A percentile compares a stretch with the other conserved stretches of the same genome.
These are phyloP conservation scores for Umbelopsis sp. DNA, from an alignment of 371 early-diverging fungal genomes.

Conservation along the genomic window DNA sequence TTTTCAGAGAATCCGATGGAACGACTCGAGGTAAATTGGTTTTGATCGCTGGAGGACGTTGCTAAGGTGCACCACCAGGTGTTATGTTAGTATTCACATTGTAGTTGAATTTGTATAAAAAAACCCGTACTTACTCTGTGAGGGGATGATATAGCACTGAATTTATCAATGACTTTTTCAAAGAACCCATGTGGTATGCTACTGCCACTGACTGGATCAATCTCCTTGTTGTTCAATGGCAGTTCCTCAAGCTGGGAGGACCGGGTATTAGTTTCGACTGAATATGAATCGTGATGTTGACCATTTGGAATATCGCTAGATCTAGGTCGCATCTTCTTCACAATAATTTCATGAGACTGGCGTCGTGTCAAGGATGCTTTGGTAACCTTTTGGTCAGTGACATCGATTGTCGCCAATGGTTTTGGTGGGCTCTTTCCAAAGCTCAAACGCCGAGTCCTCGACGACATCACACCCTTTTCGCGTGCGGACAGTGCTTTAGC, in stretches of 20 bases:
- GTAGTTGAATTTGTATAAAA: too few species aligned
- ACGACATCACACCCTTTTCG: neutral
- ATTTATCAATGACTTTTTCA: conserved; percentile 16
- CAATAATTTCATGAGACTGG: neutral
- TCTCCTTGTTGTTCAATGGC: neutral
- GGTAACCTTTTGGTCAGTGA: neutral
- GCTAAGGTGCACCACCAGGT: neutral
- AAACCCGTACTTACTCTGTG: neutral
- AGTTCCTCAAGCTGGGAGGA: neutral
- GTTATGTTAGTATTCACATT: too few species aligned
- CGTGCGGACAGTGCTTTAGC: conserved; percentile 3
- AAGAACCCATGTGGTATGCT: neutral
- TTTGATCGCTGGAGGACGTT: conserved; percentile 11
- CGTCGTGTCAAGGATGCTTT: neutral
- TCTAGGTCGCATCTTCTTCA: neutral
- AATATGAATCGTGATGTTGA: neutral
- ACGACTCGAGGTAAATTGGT: neutral
- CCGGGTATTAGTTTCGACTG: neutral
- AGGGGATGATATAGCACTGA: conserved; percentile 7
- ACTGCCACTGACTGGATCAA: neutral
- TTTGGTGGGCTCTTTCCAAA: neutral
- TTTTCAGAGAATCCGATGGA: neutral
- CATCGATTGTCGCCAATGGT: neutral
- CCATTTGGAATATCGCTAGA: neutral
- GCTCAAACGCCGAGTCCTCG: neutral